Percentiles rank a stretch among this genome's conserved stretches.
These are phyloP conservation scores for Conticribra guillardii DNA, from an alignment of 108 stramenopile genomes.

Conservation along the genomic window DNA sequence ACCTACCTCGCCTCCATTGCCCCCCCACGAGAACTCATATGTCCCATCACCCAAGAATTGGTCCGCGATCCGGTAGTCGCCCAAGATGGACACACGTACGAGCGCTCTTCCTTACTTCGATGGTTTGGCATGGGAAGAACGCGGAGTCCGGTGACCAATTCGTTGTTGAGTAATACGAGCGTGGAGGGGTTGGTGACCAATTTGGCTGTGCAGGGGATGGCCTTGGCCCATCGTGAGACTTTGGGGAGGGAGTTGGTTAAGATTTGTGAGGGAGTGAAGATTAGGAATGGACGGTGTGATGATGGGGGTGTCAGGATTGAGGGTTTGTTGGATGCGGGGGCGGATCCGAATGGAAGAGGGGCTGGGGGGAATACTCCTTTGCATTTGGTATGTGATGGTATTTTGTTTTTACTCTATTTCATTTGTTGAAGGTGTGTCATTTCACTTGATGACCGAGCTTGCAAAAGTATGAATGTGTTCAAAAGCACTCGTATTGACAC, in stretches of 20 bases:
- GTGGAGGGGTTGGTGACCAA: constrained; percentile 25
- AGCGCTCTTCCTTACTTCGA: constrained; percentile 41
- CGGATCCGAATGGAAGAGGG: constrained; percentile 37
- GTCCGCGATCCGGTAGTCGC: constrained; percentile 58
- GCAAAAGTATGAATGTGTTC: neutral
- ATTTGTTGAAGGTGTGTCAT: too few species aligned
- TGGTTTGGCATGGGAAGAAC: constrained; percentile 43
- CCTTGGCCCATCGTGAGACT: constrained; percentile 39
- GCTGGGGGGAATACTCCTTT: constrained; percentile 41
- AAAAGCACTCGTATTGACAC: neutral
- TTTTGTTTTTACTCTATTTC: too few species aligned
- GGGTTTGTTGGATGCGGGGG: constrained; percentile 53
- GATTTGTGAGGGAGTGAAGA: constrained; percentile 29
- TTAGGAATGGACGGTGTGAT: constrained; percentile 10
- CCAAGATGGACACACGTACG: constrained; percentile 64
- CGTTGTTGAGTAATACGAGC: constrained; percentile 21
- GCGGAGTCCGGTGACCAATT: constrained; percentile 48
- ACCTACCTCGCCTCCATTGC: constrained; percentile 41
- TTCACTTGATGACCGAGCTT: neutral
- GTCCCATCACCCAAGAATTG: constrained; percentile 65
- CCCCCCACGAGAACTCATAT: constrained; percentile 48
- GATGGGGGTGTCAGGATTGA: constrained; percentile 29
- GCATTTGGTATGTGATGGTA: constrained; percentile 32
- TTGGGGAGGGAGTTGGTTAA: constrained; percentile 26
- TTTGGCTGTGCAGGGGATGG: constrained; percentile 40